These are phyloP conservation scores for Dipteronia sinensis DNA, from an alignment of 345 rosid genomes.

Conservation along the genomic window DNA sequence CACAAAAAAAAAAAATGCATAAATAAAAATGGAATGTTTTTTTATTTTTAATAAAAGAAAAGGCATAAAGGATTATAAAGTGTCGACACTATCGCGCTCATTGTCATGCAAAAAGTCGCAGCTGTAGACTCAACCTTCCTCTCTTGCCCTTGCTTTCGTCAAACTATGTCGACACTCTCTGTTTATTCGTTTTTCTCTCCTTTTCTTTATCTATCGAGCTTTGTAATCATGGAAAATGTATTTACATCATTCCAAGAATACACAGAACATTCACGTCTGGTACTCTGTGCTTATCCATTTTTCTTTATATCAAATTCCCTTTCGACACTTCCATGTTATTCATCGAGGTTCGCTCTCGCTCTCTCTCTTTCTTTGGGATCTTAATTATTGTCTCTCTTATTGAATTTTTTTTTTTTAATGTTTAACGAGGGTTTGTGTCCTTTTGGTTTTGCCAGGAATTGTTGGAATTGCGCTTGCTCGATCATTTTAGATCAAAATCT, in stretches of 20 bases:
- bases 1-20: too few relatives aligned
- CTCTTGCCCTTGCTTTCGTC: not conserved
- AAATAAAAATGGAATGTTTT: too few relatives aligned
- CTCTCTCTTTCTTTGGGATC: not conserved
- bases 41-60: not conserved
- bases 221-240: too few relatives aligned
- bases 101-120: slow-evolving; percentile 10
- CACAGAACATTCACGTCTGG: not conserved
- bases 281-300: not conserved
- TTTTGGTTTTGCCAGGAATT: slow-evolving; percentile 35
- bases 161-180: slow-evolving; percentile 35
- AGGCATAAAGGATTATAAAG: not conserved
- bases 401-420: not conserved
- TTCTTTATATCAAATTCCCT: too few relatives aligned
- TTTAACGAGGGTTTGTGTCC: not conserved
- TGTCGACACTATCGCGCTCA: slow-evolving; percentile 38
- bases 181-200: too few relatives aligned
- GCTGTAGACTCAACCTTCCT: not conserved
- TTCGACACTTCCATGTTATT: slow-evolving; percentile 26
- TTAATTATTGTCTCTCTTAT: not conserved
- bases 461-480: slow-evolving; percentile 33
- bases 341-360: slow-evolving; percentile 28
- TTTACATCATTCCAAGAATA: not conserved
- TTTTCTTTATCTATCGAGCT: not conserved
- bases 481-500: slow-evolving; percentile 42